Percentiles rank a stretch among this genome's conserved stretches.
Evolutionary conservation across 2,329 filamentous ascomycete genomes (phyloP).

Genomic region (Colletotrichum noveboracense): DNA sequence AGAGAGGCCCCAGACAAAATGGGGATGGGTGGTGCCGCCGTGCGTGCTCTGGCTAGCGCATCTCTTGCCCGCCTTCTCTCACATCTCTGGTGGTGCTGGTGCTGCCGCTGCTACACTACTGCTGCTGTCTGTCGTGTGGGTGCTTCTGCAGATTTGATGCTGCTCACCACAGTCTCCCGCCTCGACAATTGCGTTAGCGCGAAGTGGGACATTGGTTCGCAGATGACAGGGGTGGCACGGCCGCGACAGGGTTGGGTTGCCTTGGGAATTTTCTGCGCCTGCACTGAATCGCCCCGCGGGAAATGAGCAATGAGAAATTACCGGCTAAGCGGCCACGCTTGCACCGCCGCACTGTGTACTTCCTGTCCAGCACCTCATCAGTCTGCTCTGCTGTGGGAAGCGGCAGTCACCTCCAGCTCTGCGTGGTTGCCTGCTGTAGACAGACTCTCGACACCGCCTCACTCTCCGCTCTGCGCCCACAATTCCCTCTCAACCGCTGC

Average conservation of each 20-base stretch:
- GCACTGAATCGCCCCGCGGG: slow-evolving; percentile 18
- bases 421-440: neutral
- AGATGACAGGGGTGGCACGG: neutral
- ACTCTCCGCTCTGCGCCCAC: neutral
- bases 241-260: neutral
- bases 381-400: neutral
- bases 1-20: neutral
- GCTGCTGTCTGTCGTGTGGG: neutral
- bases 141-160: neutral
- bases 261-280: slow-evolving; percentile 20
- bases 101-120: neutral
- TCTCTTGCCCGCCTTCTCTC: slow-evolving; percentile 1
- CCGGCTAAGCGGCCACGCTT: slow-evolving; percentile 1
- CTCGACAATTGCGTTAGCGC: slow-evolving; percentile 13
- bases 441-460: neutral
- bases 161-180: neutral
- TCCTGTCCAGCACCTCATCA: neutral
- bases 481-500: neutral
- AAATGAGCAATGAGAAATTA: slow-evolving; percentile 21
- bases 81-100: neutral
- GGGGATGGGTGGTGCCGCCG: neutral
- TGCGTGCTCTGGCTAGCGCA: slow-evolving; percentile 1
- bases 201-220: neutral
- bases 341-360: neutral
- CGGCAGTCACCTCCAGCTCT: neutral